Evolutionary conservation across 768 basidiomycete genomes (phyloP).

Genomic region (Gyrodon lividus): DNA sequence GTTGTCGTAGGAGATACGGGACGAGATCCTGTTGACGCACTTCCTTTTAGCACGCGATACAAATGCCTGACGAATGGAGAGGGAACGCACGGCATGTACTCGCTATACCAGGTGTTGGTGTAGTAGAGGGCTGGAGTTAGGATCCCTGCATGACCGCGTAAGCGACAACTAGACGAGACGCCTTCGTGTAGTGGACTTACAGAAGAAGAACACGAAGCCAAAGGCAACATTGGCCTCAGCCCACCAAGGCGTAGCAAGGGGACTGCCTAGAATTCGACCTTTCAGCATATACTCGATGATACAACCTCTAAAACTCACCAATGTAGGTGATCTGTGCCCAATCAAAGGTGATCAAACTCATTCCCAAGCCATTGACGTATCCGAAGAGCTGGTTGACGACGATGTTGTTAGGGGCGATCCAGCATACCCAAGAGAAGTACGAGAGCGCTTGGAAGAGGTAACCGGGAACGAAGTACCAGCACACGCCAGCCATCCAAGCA

Average conservation of each 20-base stretch:
- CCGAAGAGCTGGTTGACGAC: slow-evolving; percentile 78
- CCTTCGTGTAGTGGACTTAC: slow-evolving; percentile 30
- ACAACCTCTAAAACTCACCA: slow-evolving; percentile 3
- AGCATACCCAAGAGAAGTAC: slow-evolving; percentile 59
- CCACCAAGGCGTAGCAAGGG: slow-evolving; percentile 83
- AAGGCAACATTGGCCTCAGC: slow-evolving; percentile 67
- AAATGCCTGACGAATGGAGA: background rate
- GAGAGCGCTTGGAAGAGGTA: slow-evolving; percentile 68
- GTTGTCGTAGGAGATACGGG: slow-evolving; percentile 66
- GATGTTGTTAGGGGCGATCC: slow-evolving; percentile 72
- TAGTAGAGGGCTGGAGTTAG: slow-evolving; percentile 65
- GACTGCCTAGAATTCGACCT: slow-evolving; percentile 29
- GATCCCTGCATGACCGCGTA: slow-evolving; percentile 46
- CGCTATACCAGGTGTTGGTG: slow-evolving; percentile 60
- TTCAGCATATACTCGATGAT: background rate
- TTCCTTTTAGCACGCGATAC: background rate
- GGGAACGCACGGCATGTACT: slow-evolving; percentile 53
- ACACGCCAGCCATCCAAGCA: slow-evolving; percentile 32
- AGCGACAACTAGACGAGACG: slow-evolving; percentile 53
- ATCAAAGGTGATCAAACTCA: slow-evolving; percentile 79
- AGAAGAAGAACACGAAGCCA: slow-evolving; percentile 71
- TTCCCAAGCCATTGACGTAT: slow-evolving; percentile 50
- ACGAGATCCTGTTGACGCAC: slow-evolving; percentile 47
- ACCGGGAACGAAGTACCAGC: slow-evolving; percentile 66
- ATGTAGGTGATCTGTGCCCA: slow-evolving; percentile 64